Base-by-base conservation (phyloP, 306 rosid species). In the Dalbergia cultrata region DNA sequence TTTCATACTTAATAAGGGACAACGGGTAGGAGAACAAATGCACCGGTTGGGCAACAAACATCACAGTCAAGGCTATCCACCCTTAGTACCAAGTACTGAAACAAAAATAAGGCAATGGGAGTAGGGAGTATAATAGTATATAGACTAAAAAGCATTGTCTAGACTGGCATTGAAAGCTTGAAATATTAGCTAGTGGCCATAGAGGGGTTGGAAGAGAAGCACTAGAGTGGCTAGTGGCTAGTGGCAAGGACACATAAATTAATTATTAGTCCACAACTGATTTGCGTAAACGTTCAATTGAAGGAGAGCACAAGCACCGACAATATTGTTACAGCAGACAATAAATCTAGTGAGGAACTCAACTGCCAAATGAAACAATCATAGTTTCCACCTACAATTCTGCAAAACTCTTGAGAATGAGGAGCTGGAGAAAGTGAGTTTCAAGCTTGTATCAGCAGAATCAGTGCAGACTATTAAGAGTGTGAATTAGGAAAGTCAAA, bases 11-110 rank as follows among this genome's bases (percentile, higher is more conserved):
- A 43, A 50, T 18, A 49, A 65, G 56, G 78, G 43, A 79, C 39
- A 70, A 33, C 37, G 61, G 73, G 87, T 74, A 79, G 87, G 92
- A 83, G 54, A 66, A 82, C 56, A 83, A 76, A 83, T 72, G 68
- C 67, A 61, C 9, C 9, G 79, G 85, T 90, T 82, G 94, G 87
- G 83, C 92, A 86, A 89, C 93, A 85, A 90, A 88, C 85, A 69
- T 67, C 62, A 58, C 62, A 71, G 81, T 80, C 41, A 81, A 78
- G 73, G 81, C 58, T 34, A 81, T 33, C 56, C 67, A 74, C 64
- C 73, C 54, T 82, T 45, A 76, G 31, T 63, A 70, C 73, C 41
- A 66, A 74, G 54, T 56, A 70, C 33, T 43, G 56, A 83, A 67
- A 53, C 87, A 67, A 72, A 65, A 33, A 77, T 19, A 45, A 59